Evolutionary conservation across 768 basidiomycete species (phyloP).

Genomic region (Calvatia gigantea): DNA sequence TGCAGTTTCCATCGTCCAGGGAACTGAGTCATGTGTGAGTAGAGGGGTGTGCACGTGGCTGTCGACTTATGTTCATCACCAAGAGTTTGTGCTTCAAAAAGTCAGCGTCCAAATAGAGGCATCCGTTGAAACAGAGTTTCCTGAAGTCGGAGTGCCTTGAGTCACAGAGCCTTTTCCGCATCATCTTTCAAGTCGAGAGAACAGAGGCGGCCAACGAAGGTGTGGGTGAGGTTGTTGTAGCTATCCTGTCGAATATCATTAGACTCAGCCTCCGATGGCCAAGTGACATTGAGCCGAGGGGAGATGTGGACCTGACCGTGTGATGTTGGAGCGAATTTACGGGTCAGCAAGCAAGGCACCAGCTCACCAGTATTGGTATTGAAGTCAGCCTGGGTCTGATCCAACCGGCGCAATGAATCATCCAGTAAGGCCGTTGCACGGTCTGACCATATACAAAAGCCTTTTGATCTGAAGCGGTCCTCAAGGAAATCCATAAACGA

Average conservation of each 20-base stretch:
- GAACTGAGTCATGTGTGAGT: no score
- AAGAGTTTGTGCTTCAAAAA: no score
- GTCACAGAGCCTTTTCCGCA: neutral
- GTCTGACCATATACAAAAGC: neutral
- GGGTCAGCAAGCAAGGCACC: neutral
- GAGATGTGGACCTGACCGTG: no score
- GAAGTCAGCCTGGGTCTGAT: neutral
- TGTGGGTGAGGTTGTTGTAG: neutral
- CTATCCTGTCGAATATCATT: no score
- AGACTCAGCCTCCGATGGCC: no score
- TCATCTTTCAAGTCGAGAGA: neutral
- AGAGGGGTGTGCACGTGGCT: no score
- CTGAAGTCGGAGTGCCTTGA: neutral
- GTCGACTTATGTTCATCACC: no score
- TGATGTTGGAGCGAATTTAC: neutral
- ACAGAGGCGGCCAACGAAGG: neutral
- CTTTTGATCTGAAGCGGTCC: neutral
- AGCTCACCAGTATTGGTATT: neutral
- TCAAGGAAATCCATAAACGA: conserved; percentile 1
- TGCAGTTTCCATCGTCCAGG: no score
- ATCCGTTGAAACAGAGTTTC: no score
- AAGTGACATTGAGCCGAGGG: neutral
- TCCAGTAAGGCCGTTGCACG: neutral
- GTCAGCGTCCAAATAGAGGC: no score
- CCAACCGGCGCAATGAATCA: neutral